These are phyloP conservation scores for Fusarium ambrosium DNA, from an alignment of 2,329 filamentous ascomycete genomes.

Conservation along the genomic window DNA sequence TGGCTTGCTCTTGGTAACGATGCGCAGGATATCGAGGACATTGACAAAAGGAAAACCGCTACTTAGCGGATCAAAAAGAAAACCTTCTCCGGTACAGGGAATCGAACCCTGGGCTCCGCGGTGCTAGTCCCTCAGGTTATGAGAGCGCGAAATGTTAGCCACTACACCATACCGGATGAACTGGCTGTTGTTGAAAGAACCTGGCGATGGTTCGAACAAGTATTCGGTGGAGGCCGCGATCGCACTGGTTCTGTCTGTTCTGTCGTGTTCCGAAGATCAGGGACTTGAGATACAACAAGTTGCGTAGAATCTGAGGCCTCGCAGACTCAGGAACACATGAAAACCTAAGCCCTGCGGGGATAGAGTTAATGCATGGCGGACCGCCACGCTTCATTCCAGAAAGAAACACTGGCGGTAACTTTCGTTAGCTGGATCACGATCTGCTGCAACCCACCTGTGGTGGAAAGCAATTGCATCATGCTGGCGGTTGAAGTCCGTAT, in stretches of 20 bases:
- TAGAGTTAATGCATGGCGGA: constrained; percentile 7
- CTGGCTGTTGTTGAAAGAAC: neutral
- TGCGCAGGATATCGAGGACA: neutral
- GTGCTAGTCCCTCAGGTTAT: constrained; percentile 7
- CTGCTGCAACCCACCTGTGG: constrained; percentile 17
- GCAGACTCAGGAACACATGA: neutral
- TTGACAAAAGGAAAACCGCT: neutral
- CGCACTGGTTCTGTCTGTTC: neutral
- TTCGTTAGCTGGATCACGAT: constrained; percentile 30
- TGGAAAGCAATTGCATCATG: constrained; percentile 38
- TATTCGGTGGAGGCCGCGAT: neutral
- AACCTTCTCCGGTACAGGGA: neutral
- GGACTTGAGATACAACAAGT: neutral
- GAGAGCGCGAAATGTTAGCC: constrained; percentile 54
- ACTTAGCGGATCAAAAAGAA: neutral
- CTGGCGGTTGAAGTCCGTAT: constrained; percentile 20
- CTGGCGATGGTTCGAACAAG: neutral
- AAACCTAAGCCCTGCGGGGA: constrained; percentile 11
- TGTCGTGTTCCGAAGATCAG: neutral
- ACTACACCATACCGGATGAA: constrained; percentile 52
- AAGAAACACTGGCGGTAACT: constrained; percentile 22
- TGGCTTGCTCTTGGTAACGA: neutral
- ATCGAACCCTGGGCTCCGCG: constrained; percentile 8
- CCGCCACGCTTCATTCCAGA: constrained; percentile 14
- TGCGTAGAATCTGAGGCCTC: neutral